Conservation (phyloP, 169 alveolate species). For the Plasmodium coatneyi region DNA sequence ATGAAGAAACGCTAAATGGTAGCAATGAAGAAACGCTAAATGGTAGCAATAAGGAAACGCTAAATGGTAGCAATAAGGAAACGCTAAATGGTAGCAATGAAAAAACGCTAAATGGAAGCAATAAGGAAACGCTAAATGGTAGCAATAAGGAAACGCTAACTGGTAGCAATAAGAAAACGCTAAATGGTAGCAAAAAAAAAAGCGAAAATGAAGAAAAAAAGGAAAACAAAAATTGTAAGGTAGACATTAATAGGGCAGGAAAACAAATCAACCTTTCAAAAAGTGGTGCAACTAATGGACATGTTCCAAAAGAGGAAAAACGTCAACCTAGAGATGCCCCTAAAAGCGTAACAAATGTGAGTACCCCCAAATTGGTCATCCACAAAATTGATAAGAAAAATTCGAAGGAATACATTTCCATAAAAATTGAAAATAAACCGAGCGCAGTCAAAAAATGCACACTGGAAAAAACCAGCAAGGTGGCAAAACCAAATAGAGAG, state of each 20-base stretch:
- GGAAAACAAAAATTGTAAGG: not conserved
- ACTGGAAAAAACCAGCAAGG: not conserved
- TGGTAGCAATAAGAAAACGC: not conserved
- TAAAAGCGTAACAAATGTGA: not conserved
- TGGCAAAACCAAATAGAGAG: not conserved
- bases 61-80: not conserved
- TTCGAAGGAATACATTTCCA: conserved; percentile 31
- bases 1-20: not conserved
- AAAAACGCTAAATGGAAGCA: not conserved
- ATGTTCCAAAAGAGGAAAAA: not conserved
- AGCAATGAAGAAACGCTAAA: not conserved
- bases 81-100: not conserved
- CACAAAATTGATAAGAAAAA: not conserved
- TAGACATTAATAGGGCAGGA: not conserved
- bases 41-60: not conserved
- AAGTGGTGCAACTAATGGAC: not conserved
- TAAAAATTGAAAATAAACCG: conserved; percentile 19
- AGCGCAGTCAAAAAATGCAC: not conserved
- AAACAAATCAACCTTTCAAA: not conserved
- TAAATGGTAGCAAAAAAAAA: not conserved
- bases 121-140: not conserved
- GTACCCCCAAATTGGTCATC: not conserved
- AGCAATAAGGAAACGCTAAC: not conserved
- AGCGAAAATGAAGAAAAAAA: not conserved
- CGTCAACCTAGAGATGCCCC: not conserved